These are phyloP conservation scores for Crithidia expoeki DNA, from an alignment of 208 protist species.

Conservation along the genomic window DNA sequence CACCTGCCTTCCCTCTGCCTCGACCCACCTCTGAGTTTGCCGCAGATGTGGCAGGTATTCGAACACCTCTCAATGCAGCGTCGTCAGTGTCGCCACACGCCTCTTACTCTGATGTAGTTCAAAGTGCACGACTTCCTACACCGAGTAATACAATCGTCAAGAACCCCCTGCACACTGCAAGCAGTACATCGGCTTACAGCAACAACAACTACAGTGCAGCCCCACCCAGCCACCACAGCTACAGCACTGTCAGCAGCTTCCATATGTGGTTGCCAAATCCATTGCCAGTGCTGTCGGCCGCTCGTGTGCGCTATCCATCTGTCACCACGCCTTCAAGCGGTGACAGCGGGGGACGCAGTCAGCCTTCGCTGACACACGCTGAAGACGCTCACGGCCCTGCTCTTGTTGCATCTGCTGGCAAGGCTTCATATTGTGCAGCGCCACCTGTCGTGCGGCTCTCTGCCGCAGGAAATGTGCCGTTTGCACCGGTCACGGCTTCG, in stretches of 20 bases:
- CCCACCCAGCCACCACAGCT: slow-evolving; percentile 1
- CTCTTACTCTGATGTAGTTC: too few species aligned
- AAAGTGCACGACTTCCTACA: too few species aligned
- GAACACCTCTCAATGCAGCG: background rate
- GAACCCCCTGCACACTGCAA: too few species aligned
- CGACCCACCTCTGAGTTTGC: background rate
- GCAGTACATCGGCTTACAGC: too few species aligned
- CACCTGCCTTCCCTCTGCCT: background rate
- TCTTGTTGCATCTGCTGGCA: background rate
- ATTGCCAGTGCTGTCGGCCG: slow-evolving; percentile 1
- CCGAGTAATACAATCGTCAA: too few species aligned
- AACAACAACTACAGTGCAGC: background rate
- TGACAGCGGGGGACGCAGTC: slow-evolving; percentile 9
- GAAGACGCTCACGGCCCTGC: background rate
- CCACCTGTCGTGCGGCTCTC: slow-evolving; percentile 9
- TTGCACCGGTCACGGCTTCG: background rate
- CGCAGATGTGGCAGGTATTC: background rate
- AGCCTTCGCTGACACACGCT: background rate
- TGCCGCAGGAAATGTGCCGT: background rate
- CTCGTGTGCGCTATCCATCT: slow-evolving; percentile 20
- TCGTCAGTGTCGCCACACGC: too few species aligned
- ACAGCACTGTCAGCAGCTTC: slow-evolving; percentile 34
- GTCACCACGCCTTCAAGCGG: slow-evolving; percentile 18
- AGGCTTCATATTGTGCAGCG: background rate
- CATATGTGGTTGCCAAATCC: slow-evolving; percentile 33